A percentile compares a stretch with the other conserved stretches of the same genome.
Conservation (phyloP, 2,329 filamentous ascomycete species). For the Sporothrix curviconia region DNA sequence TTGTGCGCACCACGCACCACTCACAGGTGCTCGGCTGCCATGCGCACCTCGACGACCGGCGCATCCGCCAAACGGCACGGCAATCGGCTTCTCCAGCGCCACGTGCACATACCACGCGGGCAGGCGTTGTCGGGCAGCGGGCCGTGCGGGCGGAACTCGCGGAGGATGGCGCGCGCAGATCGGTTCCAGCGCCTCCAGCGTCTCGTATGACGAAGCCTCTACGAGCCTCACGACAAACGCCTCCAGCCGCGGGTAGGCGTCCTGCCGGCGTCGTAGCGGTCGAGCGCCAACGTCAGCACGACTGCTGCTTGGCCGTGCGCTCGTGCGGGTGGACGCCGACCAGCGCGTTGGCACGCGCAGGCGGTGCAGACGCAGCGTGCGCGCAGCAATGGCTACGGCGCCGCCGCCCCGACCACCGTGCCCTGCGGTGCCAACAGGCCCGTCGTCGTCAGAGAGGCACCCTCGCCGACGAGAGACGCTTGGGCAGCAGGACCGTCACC, state of each 20-base stretch:
- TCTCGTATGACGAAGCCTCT: conserved; percentile 52
- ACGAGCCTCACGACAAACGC: conserved; percentile 53
- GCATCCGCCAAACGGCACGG: conserved; percentile 66
- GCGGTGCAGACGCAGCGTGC: conserved; percentile 44
- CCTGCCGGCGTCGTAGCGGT: conserved; percentile 40
- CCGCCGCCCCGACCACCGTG: no score
- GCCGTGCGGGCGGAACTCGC: conserved; percentile 29
- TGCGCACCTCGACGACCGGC: conserved; percentile 55
- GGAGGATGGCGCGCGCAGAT: conserved; percentile 43
- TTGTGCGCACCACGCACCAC: no score
- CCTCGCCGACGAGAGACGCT: conserved; percentile 45
- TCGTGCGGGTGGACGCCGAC: conserved; percentile 71
- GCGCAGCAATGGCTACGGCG: neutral
- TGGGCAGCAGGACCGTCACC: conserved; percentile 54
- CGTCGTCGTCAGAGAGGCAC: conserved; percentile 18
- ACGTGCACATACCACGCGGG: conserved; percentile 48
- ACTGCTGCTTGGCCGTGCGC: conserved; percentile 33
- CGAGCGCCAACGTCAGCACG: conserved; percentile 37
- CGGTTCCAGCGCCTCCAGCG: conserved; percentile 54
- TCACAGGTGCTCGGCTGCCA: conserved; percentile 14
- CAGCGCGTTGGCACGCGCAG: conserved; percentile 59
- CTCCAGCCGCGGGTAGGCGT: conserved; percentile 53
- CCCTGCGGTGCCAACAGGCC: conserved; percentile 24
- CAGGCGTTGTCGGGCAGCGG: conserved; percentile 30
- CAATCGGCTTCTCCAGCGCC: conserved; percentile 64